Conservation (phyloP, 805 yeast genomes). For the Pichia thaimueangensis region DNA sequence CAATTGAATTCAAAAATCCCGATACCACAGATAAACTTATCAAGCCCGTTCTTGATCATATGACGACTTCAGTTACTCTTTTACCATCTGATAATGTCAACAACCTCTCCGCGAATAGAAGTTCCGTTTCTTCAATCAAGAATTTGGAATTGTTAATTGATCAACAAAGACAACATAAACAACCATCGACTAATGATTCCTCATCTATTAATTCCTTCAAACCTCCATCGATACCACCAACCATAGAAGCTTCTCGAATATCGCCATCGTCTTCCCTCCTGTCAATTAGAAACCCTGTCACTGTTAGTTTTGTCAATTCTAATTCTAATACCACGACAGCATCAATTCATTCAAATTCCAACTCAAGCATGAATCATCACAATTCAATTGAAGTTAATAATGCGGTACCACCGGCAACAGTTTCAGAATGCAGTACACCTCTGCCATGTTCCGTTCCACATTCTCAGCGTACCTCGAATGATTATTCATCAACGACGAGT, state of each 20-base stretch:
- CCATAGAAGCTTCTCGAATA: not conserved
- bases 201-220: not conserved
- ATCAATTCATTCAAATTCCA: not conserved
- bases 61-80: conserved; percentile 7
- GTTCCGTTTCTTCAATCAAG: not conserved
- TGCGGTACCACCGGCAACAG: not conserved
- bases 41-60: conserved; percentile 9
- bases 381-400: not conserved
- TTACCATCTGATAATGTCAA: not conserved
- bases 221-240: not conserved
- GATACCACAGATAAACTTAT: not conserved
- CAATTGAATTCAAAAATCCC: too few species aligned
- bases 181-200: not conserved
- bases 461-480: conserved; percentile 17
- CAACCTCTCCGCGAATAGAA: not conserved
- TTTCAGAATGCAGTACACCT: not conserved
- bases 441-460: conserved; percentile 7
- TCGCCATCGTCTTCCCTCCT: conserved; percentile 6
- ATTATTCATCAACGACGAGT: conserved; percentile 9
- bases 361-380: not conserved
- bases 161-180: not conserved
- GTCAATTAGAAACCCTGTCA: conserved; percentile 5
- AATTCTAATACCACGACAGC: not conserved
- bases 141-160: not conserved
- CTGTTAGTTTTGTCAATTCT: conserved; percentile 2